Evolutionary conservation across 768 basidiomycete species (phyloP).

Genomic region (Plicaturopsis crispa): DNA sequence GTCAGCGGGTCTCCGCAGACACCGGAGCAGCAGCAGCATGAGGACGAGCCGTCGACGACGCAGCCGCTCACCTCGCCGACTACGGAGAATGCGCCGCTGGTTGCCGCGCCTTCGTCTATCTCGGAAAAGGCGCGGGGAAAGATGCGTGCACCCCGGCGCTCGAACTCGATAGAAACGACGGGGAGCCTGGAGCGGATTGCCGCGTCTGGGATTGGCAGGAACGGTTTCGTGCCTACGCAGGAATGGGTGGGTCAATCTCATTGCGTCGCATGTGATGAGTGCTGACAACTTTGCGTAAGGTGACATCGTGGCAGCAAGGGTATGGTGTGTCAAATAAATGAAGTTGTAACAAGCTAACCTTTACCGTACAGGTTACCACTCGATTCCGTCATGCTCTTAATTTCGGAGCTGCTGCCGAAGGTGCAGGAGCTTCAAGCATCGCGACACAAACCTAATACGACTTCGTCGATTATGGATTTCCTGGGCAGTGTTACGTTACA

Average conservation of each 20-base stretch:
- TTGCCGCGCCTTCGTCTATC: conserved; percentile 21
- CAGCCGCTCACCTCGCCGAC: conserved; percentile 37
- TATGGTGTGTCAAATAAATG: no score
- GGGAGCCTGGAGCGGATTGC: conserved; percentile 56
- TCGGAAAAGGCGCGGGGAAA: conserved; percentile 94
- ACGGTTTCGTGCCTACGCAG: conserved; percentile 92
- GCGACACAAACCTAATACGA: conserved; percentile 52
- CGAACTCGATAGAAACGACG: conserved; percentile 42
- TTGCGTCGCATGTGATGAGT: conserved; percentile 7
- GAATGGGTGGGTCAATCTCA: conserved; percentile 71
- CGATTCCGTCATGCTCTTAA: conserved; percentile 80
- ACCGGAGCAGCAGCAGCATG: no score
- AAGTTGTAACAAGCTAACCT: no score
- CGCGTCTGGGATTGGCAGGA: conserved; percentile 70
- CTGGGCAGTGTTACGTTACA: conserved; percentile 61
- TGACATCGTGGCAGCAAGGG: conserved; percentile 97
- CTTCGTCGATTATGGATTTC: conserved; percentile 66
- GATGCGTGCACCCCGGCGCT: conserved; percentile 67
- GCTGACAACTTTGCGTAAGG: conserved; percentile 29
- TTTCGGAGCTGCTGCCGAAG: conserved; percentile 82
- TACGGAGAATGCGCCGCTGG: conserved; percentile 24
- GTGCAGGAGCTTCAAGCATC: conserved; percentile 74
- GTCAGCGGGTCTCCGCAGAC: conserved; percentile 4
- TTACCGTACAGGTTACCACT: conserved; percentile 76
- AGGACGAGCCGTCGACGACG: conserved; percentile 18